Evolutionary conservation across 2,329 filamentous ascomycete genomes (phyloP).

Genomic region (Curvularia hawaiiensis): DNA sequence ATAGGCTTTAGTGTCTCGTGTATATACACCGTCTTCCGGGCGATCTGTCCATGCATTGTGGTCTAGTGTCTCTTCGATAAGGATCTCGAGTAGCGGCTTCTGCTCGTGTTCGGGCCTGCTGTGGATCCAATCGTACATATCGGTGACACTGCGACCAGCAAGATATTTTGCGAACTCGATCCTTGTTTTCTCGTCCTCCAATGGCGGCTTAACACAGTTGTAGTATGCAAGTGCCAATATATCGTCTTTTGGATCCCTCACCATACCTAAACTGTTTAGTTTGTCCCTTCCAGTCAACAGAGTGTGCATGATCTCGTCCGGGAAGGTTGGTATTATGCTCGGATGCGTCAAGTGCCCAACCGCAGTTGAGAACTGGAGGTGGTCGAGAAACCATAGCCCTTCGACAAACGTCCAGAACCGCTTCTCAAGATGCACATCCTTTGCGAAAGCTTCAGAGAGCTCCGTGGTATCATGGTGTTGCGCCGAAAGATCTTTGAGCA

Average conservation of each 20-base stretch:
- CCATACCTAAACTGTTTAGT: constrained; percentile 24
- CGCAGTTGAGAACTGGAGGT: constrained; percentile 67
- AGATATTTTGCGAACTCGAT: constrained; percentile 73
- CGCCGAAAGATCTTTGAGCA: constrained; percentile 74
- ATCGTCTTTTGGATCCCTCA: constrained; percentile 46
- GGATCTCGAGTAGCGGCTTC: constrained; percentile 67
- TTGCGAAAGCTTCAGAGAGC: constrained; percentile 64
- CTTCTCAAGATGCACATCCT: constrained; percentile 68
- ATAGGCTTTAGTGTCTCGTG: constrained; percentile 61
- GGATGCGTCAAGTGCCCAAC: constrained; percentile 80
- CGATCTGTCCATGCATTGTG: constrained; percentile 20
- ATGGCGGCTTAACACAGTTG: constrained; percentile 72
- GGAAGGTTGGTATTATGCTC: constrained; percentile 78
- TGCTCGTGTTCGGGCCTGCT: constrained; percentile 66
- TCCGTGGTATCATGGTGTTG: constrained; percentile 54
- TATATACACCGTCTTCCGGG: constrained; percentile 20
- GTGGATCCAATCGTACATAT: constrained; percentile 76
- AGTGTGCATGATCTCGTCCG: constrained; percentile 77
- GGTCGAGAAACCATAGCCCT: constrained; percentile 81
- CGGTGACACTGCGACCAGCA: constrained; percentile 68
- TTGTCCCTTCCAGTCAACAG: constrained; percentile 59
- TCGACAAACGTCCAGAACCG: constrained; percentile 83
- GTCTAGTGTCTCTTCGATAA: constrained; percentile 56
- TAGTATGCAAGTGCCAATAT: constrained; percentile 76
- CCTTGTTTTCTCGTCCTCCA: constrained; percentile 67